Conservation (phyloP, 495 filamentous ascomycete genomes). For the Neurospora sp. region DNA sequence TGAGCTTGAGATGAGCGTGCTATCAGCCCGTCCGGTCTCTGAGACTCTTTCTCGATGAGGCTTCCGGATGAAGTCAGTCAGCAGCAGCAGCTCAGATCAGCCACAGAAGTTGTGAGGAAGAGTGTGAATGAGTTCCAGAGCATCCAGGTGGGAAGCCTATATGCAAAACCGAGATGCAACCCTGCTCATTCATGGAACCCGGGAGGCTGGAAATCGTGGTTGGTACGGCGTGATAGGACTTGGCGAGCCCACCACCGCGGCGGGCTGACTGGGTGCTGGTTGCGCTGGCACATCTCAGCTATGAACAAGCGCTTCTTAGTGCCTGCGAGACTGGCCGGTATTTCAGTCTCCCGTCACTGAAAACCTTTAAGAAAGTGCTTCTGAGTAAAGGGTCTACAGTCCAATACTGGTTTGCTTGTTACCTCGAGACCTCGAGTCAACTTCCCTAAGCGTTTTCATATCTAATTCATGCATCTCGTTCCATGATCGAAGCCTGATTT, state of each 20-base stretch:
- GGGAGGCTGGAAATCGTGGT: neutral
- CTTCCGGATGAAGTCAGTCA: neutral
- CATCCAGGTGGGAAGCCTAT: neutral
- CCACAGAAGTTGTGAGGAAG: neutral
- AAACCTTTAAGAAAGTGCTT: neutral
- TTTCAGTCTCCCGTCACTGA: neutral
- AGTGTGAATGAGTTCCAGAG: neutral
- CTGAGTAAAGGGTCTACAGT: neutral
- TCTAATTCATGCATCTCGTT: too few species aligned
- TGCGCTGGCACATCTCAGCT: neutral
- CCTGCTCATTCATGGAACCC: neutral
- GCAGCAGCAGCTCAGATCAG: neutral
- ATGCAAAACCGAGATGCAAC: neutral
- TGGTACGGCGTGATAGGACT: neutral
- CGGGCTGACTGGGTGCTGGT: neutral
- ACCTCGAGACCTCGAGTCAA: neutral
- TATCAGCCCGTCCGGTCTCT: neutral
- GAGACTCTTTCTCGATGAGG: neutral
- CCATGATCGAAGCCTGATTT: too few species aligned
- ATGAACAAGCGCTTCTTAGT: neutral
- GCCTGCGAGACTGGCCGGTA: neutral
- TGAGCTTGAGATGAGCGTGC: neutral
- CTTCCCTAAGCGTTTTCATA: too few species aligned
- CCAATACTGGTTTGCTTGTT: neutral
- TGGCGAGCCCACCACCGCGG: neutral